A percentile compares a stretch with the other conserved stretches of the same genome.
Conservation (phyloP, 179 eudicot genomes). For the Heliamphora ciliata region DNA sequence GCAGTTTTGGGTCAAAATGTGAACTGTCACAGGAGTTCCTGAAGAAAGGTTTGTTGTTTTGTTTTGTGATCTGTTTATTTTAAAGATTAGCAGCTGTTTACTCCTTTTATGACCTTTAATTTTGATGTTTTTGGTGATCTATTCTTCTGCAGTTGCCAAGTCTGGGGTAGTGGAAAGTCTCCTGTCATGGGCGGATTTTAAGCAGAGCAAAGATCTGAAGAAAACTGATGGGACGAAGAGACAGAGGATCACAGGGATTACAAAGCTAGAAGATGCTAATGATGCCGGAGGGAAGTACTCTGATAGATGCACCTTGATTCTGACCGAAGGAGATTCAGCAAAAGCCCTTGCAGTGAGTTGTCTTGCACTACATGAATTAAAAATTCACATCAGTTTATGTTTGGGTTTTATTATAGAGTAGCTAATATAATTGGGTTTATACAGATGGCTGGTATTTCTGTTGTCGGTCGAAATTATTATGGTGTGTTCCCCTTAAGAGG, state of each 20-base stretch:
- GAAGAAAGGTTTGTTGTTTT: conserved; percentile 53
- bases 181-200: conserved; percentile 68
- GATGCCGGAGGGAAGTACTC: conserved; percentile 70
- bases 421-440: neutral
- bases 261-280: conserved; percentile 79
- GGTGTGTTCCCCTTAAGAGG: conserved; percentile 94
- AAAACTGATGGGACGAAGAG: conserved; percentile 80
- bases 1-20: conserved; percentile 76
- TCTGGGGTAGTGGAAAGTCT: conserved; percentile 66
- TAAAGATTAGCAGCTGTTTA: neutral
- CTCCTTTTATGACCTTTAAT: neutral
- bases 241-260: conserved; percentile 41
- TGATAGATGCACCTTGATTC: conserved; percentile 74
- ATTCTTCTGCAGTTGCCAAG: conserved; percentile 36
- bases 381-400: neutral
- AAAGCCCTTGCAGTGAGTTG: conserved; percentile 82
- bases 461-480: conserved; percentile 53
- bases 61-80: neutral
- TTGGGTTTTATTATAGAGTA: neutral
- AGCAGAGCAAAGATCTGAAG: conserved; percentile 62
- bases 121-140: neutral
- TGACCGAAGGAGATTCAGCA: conserved; percentile 98
- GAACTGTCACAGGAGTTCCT: conserved; percentile 59
- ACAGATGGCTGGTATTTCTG: conserved; percentile 78
- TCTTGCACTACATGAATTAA: neutral